A percentile compares a stretch with the other conserved stretches of the same genome.
phyloP scores from a whole-genome alignment of 352 stramenopile genomes.

The Plasmopara viticola region DNA sequence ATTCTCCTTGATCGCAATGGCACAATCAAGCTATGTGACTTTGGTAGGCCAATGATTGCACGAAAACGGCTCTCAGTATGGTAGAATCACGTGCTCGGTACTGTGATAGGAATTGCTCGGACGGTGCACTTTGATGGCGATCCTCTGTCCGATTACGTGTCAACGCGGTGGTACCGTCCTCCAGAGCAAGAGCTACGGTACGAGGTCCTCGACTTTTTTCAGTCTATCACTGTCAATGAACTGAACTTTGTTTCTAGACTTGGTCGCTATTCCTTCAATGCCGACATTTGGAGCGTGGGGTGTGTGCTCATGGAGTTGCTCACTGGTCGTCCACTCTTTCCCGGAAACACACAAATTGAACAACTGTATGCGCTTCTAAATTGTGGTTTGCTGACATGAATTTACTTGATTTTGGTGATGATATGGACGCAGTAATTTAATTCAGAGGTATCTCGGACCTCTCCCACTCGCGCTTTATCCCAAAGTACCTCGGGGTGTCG shows the following conservation, averaged over 20 bases:
- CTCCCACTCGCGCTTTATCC: slow-evolving; percentile 35
- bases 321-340: slow-evolving; percentile 68
- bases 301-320: slow-evolving; percentile 74
- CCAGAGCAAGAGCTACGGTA: slow-evolving; percentile 77
- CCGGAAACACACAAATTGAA: slow-evolving; percentile 70
- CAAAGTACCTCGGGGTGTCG: slow-evolving; percentile 50
- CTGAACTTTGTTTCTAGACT: slow-evolving; percentile 25
- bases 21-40: slow-evolving; percentile 74
- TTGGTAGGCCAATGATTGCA: slow-evolving; percentile 30
- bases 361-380: slow-evolving; percentile 42
- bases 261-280: slow-evolving; percentile 75
- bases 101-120: slow-evolving; percentile 44
- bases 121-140: slow-evolving; percentile 77
- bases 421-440: slow-evolving; percentile 45
- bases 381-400: not conserved
- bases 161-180: slow-evolving; percentile 76
- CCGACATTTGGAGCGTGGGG: slow-evolving; percentile 77
- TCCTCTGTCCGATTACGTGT: slow-evolving; percentile 69
- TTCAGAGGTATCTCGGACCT: slow-evolving; percentile 60
- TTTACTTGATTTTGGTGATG: not conserved
- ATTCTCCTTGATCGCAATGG: slow-evolving; percentile 69
- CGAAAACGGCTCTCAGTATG: not conserved
- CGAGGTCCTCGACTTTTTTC: too few relatives aligned
- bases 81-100: not conserved
- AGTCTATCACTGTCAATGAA: too few relatives aligned